phyloP scores from a whole-genome alignment of 768 basidiomycete species.

The Hygrophorus russula region DNA sequence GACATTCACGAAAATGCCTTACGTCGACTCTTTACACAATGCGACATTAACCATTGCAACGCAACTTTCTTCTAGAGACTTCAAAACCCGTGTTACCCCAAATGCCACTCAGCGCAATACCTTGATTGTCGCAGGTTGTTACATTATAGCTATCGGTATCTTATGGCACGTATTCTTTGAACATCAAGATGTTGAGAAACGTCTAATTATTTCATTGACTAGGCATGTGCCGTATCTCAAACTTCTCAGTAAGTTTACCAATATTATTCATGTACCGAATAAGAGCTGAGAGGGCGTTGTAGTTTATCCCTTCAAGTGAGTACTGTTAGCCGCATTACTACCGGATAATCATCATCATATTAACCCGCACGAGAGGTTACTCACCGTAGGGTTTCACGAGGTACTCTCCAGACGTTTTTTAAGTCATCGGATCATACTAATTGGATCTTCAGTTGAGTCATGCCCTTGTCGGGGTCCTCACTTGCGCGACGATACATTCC shows the following conservation, averaged over 20 bases:
- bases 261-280: not conserved
- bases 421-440: not conserved
- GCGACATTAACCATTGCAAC: constrained; percentile 3
- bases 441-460: constrained; percentile 62
- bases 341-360: not conserved
- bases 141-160: constrained; percentile 66
- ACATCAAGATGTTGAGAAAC: not conserved
- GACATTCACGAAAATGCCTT: constrained; percentile 10
- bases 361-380: constrained; percentile 32
- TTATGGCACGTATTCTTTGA: constrained; percentile 48
- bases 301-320: constrained; percentile 92
- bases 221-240: constrained; percentile 76
- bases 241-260: constrained; percentile 49
- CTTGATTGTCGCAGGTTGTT: constrained; percentile 69
- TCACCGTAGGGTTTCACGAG: constrained; percentile 87
- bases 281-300: not conserved
- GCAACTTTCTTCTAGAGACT: constrained; percentile 25
- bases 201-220: not conserved
- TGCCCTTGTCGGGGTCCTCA: constrained; percentile 67
- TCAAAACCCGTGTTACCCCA: constrained; percentile 41
- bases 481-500: constrained; percentile 78
- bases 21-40: constrained; percentile 3
- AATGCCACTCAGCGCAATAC: constrained; percentile 66
- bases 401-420: constrained; percentile 22
- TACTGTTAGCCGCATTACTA: constrained; percentile 1